Evolutionary conservation across 176 grass and related monocot genomes (phyloP).

Genomic region (Oryza glumipatula): DNA sequence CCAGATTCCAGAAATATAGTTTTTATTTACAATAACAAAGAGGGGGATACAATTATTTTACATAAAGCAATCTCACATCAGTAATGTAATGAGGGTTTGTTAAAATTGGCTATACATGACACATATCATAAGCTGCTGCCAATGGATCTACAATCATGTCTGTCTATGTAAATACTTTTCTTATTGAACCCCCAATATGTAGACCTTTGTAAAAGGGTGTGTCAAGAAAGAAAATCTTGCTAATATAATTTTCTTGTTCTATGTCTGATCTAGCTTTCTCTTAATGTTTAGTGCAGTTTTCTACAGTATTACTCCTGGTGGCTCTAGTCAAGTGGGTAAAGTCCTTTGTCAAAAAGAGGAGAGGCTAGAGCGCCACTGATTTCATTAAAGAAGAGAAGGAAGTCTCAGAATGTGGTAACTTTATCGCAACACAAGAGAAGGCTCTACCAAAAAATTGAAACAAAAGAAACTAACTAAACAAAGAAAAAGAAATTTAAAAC

Average conservation of each 20-base stretch:
- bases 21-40: conserved; percentile 17
- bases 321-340: neutral
- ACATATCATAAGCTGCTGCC: conserved; percentile 1
- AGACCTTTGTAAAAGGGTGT: neutral
- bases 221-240: neutral
- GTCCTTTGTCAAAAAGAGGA: neutral
- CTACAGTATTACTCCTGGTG: neutral
- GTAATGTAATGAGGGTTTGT: neutral
- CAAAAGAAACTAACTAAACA: neutral
- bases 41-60: neutral
- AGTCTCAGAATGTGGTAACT: neutral
- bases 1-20: conserved; percentile 12
- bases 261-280: neutral
- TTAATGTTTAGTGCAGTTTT: neutral
- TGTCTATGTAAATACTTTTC: neutral
- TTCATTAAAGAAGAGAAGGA: neutral
- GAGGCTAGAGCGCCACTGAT: neutral
- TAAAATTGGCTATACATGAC: neutral
- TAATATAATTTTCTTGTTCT: neutral
- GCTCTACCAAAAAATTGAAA: neutral
- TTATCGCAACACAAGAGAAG: neutral
- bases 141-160: neutral
- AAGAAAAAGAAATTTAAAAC: neutral
- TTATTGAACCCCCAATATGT: neutral
- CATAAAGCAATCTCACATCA: neutral